Conservation (phyloP, 306 rosid species). For the Vachellia collinsii region DNA sequence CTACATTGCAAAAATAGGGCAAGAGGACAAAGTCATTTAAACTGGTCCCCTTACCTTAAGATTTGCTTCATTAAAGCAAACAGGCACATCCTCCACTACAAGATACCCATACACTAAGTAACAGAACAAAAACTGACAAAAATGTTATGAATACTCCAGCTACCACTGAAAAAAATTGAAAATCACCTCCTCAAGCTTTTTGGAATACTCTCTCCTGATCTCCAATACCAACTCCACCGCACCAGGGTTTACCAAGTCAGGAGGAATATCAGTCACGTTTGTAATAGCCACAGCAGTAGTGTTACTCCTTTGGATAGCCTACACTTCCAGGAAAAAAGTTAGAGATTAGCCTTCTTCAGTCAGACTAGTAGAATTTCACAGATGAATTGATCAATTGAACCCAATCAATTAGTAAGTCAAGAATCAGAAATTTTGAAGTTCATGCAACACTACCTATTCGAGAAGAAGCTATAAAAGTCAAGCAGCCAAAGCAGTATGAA, state of each 20-base stretch:
- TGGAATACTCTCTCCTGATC: slow-evolving; percentile 76
- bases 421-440: slow-evolving; percentile 4
- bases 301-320: slow-evolving; percentile 71
- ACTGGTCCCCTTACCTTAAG: slow-evolving; percentile 7
- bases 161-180: no score
- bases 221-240: slow-evolving; percentile 77
- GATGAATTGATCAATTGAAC: neutral
- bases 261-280: slow-evolving; percentile 63
- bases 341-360: slow-evolving; percentile 16
- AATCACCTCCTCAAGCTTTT: slow-evolving; percentile 86
- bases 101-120: slow-evolving; percentile 19
- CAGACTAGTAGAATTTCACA: neutral
- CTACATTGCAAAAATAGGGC: neutral
- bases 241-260: slow-evolving; percentile 74
- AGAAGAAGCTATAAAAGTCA: slow-evolving; percentile 4
- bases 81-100: slow-evolving; percentile 28
- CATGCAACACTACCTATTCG: slow-evolving; percentile 23
- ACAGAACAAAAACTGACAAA: neutral
- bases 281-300: slow-evolving; percentile 47
- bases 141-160: slow-evolving; percentile 23
- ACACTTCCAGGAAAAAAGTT: slow-evolving; percentile 35
- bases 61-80: slow-evolving; percentile 13
- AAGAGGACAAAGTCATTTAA: neutral
- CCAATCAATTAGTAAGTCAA: neutral
- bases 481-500: neutral